Evolutionary conservation across 306 rosid species (phyloP), one percentile per base, ranked within the genome.

Genomic region (Malus fusca): DNA sequence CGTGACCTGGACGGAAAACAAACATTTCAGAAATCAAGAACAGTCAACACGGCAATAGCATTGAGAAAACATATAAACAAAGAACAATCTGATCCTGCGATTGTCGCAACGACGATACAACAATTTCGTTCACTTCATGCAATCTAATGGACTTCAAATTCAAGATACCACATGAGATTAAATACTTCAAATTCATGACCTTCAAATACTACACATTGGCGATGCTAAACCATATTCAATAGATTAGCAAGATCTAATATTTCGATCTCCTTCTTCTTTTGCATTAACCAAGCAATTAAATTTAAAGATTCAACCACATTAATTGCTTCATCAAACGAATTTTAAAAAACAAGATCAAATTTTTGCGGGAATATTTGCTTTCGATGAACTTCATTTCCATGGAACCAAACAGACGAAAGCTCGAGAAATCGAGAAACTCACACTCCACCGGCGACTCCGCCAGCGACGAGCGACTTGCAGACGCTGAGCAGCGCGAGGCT

Each of bases 361-460:
- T 35, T 66, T 66, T 19, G 19, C 2, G 61, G 33, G 26, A 53
- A 35, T n/a, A 3, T 10, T n/a, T 31, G 15, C 12, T 30, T 14
- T 23, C 19, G 28, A 40, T 22, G 14, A 76, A 12, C 21, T 46
- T 17, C 58, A 18, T 71, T 81, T 64, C 44, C n/a, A 30, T 11
- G 40, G 4, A 46, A 59, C 46, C 2, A 75, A 73, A 11, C 52
- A 74, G 15, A 11, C 11, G 71, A 13, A 63, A 22, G 28, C 18
- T 42, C 40, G 43, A 44, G 68, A 82, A 81, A 85, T 78, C 73
- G 77, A 80, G 74, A 75, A 76, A 89, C 99, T 96, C 83, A 96
- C 99, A 96, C 92, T 84, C 98, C 99, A 61, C 99, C 99, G 1
- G 99, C 99, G 81, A 96, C 96, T 22, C 99, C 99, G 74, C 99